Evolutionary conservation across 768 basidiomycete species (phyloP), one percentile per base, ranked within the genome.

Genomic region (Calocera cornea): DNA sequence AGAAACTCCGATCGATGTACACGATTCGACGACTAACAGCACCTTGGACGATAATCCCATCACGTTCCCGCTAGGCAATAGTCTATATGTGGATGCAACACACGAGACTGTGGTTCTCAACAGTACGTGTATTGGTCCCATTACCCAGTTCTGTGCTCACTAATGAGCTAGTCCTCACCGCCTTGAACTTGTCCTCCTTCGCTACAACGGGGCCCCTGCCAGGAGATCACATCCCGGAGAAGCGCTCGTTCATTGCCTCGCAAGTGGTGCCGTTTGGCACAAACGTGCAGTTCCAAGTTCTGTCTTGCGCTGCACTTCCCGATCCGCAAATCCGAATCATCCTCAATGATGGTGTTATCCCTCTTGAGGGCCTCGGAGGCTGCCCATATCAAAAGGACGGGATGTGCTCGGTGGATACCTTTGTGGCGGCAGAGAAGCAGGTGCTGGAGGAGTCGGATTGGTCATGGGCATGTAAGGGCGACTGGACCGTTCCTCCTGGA

Each of bases 91-190:
- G 7, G 93, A 95, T 73, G 90, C 90, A 5, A 90, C 89, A 1
- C 94, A 95, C 67, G 93, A 95, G 72, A 90, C 92, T n/a, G 89
- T 94, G 41, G 85, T 94, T 0, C 77, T 92, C n/a, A 88, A 92
- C 72, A 83, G 89, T 89, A 69, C 22, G 83, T 77, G 17, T 31
- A 24, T 29, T 22, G 40, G 11, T 22, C 2, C n/a, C 10, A 33
- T 22, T 64, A n/a, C n/a, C 11, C 12, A 31, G 19, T 27, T 2
- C n/a, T 41, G 22, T 68, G 66, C 40, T 66, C 72, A 40, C 69
- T 34, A 12, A 29, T 29, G 34, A 41, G 22, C 31, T 67, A 89
- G 89, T 92, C 38, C 80, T 95, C 36, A 90, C 92, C 3, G 92
- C 92, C 11, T 81, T 97, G 47, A 94, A 94, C 74, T 75, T 97